Percentiles rank a stretch among this genome's conserved stretches.
These are phyloP conservation scores for Rasamsonia emersonii DNA, from an alignment of 2,329 filamentous ascomycete species.

Conservation along the genomic window DNA sequence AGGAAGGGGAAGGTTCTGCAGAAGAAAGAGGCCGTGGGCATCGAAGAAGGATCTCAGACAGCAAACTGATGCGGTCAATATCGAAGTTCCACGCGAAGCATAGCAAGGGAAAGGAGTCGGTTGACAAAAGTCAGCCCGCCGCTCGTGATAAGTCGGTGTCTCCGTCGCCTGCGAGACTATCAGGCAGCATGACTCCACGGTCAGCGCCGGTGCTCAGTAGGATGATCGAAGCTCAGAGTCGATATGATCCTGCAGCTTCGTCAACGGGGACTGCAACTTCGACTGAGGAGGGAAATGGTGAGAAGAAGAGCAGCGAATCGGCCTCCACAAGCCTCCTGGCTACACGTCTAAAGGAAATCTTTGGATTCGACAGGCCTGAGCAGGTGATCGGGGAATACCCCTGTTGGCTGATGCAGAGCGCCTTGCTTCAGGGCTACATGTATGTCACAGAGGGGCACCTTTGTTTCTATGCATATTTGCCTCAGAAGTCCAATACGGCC, in stretches of 20 bases:
- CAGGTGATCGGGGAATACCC: slow-evolving; percentile 86
- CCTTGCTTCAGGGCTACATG: slow-evolving; percentile 87
- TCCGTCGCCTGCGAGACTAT: slow-evolving; percentile 14
- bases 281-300: slow-evolving; percentile 35
- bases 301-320: slow-evolving; percentile 43
- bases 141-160: slow-evolving; percentile 11
- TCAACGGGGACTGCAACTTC: slow-evolving; percentile 14
- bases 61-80: slow-evolving; percentile 52
- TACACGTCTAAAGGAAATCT: slow-evolving; percentile 70
- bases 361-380: slow-evolving; percentile 71
- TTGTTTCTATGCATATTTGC: slow-evolving; percentile 96
- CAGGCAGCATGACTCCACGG: slow-evolving; percentile 35
- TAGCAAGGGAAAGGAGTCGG: slow-evolving; percentile 15
- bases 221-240: slow-evolving; percentile 64
- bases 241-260: slow-evolving; percentile 36
- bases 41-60: slow-evolving; percentile 54
- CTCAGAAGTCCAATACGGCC: slow-evolving; percentile 72
- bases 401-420: slow-evolving; percentile 86
- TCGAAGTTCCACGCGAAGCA: slow-evolving; percentile 43
- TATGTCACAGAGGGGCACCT: slow-evolving; percentile 91
- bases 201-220: slow-evolving; percentile 66
- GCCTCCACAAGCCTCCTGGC: slow-evolving; percentile 52
- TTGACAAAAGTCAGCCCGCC: slow-evolving; percentile 10
- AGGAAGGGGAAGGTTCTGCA: slow-evolving; percentile 10
- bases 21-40: slow-evolving; percentile 40